Conservation (phyloP, 108 stramenopile species). For the Mediolabrus comicus region DNA sequence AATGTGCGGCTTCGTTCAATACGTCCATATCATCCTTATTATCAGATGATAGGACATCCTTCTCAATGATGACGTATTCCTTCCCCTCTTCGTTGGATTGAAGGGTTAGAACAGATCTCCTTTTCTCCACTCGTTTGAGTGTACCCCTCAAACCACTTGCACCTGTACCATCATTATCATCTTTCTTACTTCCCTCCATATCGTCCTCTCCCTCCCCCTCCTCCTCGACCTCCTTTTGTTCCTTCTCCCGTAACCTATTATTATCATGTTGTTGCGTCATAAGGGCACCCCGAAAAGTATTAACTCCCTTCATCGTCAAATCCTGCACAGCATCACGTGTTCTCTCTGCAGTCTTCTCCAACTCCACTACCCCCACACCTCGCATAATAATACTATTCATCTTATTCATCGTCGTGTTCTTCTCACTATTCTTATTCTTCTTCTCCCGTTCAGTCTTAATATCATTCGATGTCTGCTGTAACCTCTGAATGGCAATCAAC, state of each 20-base stretch:
- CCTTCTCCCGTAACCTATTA: no score
- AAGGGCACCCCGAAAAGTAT: no score
- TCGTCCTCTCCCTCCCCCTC: no score
- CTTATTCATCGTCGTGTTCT: no score
- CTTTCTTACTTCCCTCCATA: not conserved
- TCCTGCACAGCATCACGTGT: no score
- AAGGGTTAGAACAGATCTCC: constrained; percentile 24
- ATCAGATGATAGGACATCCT: constrained; percentile 17
- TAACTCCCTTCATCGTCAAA: no score
- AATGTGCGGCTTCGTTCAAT: constrained; percentile 16
- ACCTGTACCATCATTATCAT: not conserved
- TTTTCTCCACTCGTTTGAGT: not conserved
- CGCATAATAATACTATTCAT: no score
- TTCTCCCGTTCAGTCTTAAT: not conserved
- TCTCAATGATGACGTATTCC: constrained; percentile 18
- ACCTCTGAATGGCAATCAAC: constrained; percentile 20
- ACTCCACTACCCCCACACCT: no score
- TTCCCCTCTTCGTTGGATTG: constrained; percentile 15
- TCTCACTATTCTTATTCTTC: not conserved
- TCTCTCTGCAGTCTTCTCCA: no score
- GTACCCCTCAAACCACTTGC: not conserved
- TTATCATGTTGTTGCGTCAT: not conserved
- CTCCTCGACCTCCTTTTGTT: no score
- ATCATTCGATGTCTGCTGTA: constrained; percentile 19
- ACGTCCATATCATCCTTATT: constrained; percentile 25